A percentile compares a stretch with the other conserved stretches of the same genome.
Evolutionary conservation across 805 yeast genomes (phyloP).

Genomic region (Suhomyces faveliae): DNA sequence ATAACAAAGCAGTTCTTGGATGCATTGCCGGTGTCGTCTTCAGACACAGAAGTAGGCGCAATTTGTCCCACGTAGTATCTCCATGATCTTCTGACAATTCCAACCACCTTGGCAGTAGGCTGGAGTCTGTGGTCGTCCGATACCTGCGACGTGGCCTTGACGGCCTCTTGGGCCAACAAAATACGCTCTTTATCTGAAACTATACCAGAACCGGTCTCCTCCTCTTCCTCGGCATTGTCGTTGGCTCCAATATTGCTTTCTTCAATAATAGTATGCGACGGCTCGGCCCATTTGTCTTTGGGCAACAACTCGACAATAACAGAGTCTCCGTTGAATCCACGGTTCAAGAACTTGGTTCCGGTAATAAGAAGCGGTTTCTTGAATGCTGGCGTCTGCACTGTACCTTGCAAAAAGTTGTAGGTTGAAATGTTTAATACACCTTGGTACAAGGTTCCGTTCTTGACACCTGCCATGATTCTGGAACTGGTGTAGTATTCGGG

Average conservation of each 20-base stretch:
- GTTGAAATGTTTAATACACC: constrained; percentile 79
- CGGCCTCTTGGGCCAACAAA: constrained; percentile 74
- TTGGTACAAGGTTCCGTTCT: constrained; percentile 82
- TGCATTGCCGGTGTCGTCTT: constrained; percentile 56
- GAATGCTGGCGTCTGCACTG: constrained; percentile 66
- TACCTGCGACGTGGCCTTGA: constrained; percentile 45
- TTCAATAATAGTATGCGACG: constrained; percentile 76
- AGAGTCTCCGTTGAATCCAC: constrained; percentile 89
- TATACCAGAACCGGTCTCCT: constrained; percentile 22
- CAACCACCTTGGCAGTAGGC: constrained; percentile 94
- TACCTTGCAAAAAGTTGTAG: constrained; percentile 86
- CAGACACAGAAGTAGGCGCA: constrained; percentile 66
- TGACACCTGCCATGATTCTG: constrained; percentile 85
- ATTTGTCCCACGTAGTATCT: constrained; percentile 94
- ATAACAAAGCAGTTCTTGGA: constrained; percentile 78
- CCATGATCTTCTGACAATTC: constrained; percentile 89
- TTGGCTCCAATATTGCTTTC: constrained; percentile 62
- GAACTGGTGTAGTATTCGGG: constrained; percentile 79
- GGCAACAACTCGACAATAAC: constrained; percentile 91
- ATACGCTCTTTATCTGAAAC: constrained; percentile 71
- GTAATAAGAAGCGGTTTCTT: constrained; percentile 77
- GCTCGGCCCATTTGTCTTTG: constrained; percentile 80
- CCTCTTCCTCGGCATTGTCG: constrained; percentile 53
- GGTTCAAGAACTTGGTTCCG: constrained; percentile 82
- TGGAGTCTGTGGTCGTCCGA: constrained; percentile 52